Conservation (phyloP, 1,284 basidiomycete genomes). For the Tylopilus sp. region DNA sequence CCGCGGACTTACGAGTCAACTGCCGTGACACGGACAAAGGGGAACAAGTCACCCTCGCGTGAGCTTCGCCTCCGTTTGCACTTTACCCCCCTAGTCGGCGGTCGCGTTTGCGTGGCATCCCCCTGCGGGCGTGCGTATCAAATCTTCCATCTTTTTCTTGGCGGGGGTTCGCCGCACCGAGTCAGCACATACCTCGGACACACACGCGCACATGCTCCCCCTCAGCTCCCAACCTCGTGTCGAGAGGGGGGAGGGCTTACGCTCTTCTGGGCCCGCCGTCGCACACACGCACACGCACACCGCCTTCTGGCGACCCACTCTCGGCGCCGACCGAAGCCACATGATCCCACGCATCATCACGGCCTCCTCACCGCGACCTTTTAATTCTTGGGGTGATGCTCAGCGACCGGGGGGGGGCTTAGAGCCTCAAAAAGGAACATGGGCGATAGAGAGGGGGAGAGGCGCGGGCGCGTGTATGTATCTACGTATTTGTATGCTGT, state of each 20-base stretch:
- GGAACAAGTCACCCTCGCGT: neutral
- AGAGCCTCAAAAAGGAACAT: conserved; percentile 2
- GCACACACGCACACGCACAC: neutral
- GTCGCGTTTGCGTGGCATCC: conserved; percentile 1
- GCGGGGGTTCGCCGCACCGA: no score
- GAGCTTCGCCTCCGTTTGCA: conserved; percentile 2
- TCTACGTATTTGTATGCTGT: neutral
- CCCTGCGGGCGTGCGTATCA: neutral
- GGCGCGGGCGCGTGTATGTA: neutral
- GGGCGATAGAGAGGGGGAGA: conserved; percentile 7
- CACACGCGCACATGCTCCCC: no score
- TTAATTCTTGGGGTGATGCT: conserved; percentile 19
- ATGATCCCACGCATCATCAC: conserved; percentile 12
- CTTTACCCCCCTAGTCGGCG: no score
- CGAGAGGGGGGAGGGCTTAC: neutral
- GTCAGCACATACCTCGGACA: no score
- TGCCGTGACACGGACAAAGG: conserved; percentile 4
- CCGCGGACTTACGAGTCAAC: conserved; percentile 6
- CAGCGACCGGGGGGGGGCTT: conserved; percentile 10
- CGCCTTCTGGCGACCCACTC: conserved; percentile 15
- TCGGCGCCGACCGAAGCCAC: conserved; percentile 11
- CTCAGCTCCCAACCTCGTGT: conserved; percentile 17
- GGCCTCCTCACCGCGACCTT: conserved; percentile 11
- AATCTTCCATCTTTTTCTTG: no score
- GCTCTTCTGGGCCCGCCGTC: no score